Evolutionary conservation across 768 basidiomycete species (phyloP).

Genomic region (Leccinum rimulosum): DNA sequence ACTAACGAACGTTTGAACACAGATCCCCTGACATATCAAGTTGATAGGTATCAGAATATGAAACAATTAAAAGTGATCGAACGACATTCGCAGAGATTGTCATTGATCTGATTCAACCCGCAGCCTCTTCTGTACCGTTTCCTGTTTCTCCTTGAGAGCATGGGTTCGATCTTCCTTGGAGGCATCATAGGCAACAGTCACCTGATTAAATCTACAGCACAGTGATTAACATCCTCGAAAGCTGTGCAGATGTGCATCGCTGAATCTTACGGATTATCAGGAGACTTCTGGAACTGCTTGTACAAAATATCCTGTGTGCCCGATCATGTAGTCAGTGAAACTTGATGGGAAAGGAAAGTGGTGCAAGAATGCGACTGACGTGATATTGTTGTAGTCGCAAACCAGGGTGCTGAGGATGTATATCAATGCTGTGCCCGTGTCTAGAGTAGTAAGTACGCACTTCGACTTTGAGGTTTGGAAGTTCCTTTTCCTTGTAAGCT

Average conservation of each 20-base stretch:
- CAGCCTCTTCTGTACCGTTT: slow-evolving; percentile 64
- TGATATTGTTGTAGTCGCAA: slow-evolving; percentile 89
- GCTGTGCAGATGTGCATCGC: slow-evolving; percentile 4
- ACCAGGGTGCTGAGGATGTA: slow-evolving; percentile 68
- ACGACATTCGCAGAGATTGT: not conserved
- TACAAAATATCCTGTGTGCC: slow-evolving; percentile 68
- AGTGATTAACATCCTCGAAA: not conserved
- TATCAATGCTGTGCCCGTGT: slow-evolving; percentile 9
- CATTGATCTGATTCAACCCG: slow-evolving; percentile 35
- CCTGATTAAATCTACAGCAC: slow-evolving; percentile 75
- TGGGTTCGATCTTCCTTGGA: slow-evolving; percentile 82
- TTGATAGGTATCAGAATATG: slow-evolving; percentile 7
- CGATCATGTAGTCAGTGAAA: slow-evolving; percentile 2
- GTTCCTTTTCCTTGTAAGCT: slow-evolving; percentile 83
- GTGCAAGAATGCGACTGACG: slow-evolving; percentile 36
- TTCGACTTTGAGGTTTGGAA: slow-evolving; percentile 75
- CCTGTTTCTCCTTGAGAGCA: slow-evolving; percentile 66
- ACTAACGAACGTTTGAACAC: not conserved
- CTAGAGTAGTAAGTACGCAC: slow-evolving; percentile 39
- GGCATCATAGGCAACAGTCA: slow-evolving; percentile 76
- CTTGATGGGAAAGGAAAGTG: slow-evolving; percentile 1
- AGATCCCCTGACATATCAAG: not conserved
- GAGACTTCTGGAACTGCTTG: slow-evolving; percentile 96
- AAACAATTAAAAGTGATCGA: not conserved
- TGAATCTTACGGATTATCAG: slow-evolving; percentile 82